Conservation (phyloP, 2,329 filamentous ascomycete species). For the Neofusicoccum cordaticola region DNA sequence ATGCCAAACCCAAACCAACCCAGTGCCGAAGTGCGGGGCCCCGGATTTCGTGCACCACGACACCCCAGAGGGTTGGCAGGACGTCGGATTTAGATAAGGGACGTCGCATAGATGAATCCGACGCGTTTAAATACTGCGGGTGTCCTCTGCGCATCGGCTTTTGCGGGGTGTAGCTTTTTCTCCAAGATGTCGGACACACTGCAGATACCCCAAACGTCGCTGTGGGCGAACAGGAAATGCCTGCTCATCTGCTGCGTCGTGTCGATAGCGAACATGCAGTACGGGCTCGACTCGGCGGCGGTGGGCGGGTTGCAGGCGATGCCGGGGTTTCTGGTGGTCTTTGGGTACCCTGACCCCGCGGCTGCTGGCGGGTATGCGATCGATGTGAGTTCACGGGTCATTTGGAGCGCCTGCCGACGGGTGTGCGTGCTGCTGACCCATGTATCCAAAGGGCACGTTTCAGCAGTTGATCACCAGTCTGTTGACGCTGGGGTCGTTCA, state of each 20-base stretch:
- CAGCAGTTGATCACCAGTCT: slow-evolving; percentile 54
- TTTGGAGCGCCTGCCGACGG: too few species aligned
- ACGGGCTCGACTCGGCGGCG: slow-evolving; percentile 50
- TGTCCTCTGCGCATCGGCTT: background rate
- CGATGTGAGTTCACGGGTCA: slow-evolving; percentile 29
- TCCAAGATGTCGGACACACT: slow-evolving; percentile 3
- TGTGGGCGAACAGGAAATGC: slow-evolving; percentile 43
- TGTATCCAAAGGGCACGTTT: slow-evolving; percentile 41
- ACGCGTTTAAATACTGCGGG: background rate
- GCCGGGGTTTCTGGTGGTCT: slow-evolving; percentile 52
- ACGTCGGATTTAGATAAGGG: background rate
- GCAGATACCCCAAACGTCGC: slow-evolving; percentile 13
- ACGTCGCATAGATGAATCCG: background rate
- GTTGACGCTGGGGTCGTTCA: slow-evolving; percentile 50
- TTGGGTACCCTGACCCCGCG: slow-evolving; percentile 46
- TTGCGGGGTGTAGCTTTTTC: background rate
- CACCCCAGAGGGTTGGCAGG: background rate
- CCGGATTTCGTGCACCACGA: background rate
- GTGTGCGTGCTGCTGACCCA: too few species aligned
- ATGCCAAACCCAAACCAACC: background rate
- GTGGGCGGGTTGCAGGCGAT: slow-evolving; percentile 50
- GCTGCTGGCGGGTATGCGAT: slow-evolving; percentile 40
- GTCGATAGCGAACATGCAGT: slow-evolving; percentile 52
- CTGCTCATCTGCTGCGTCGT: slow-evolving; percentile 47
- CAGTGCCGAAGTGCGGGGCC: slow-evolving; percentile 2